Conservation (phyloP, 441 rosid species). For the Adansonia grandidieri region DNA sequence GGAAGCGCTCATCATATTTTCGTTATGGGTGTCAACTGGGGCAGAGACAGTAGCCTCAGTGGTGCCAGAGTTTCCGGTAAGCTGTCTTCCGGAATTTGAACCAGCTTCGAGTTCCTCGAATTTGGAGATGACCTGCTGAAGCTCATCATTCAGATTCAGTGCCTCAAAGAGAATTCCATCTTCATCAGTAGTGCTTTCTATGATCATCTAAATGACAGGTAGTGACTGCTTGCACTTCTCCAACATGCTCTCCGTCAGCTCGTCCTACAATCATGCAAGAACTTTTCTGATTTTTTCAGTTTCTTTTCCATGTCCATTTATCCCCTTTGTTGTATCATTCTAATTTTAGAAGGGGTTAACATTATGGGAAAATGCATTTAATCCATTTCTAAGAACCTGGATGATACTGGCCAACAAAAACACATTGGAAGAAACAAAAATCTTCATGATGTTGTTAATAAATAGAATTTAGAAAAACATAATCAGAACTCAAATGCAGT, state of each 20-base stretch:
- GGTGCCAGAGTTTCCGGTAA: slow-evolving; percentile 27
- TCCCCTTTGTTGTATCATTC: background rate
- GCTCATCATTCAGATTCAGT: slow-evolving; percentile 74
- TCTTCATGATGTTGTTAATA: background rate
- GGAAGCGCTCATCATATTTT: background rate
- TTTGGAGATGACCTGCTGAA: slow-evolving; percentile 57
- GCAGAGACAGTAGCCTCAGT: slow-evolving; percentile 1
- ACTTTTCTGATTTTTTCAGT: slow-evolving; percentile 1
- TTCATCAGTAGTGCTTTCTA: slow-evolving; percentile 74
- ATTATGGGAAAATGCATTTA: background rate
- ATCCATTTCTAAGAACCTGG: background rate
- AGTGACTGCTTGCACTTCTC: slow-evolving; percentile 84
- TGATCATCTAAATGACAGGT: slow-evolving; percentile 66
- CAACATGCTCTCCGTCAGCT: slow-evolving; percentile 67
- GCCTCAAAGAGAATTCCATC: slow-evolving; percentile 87
- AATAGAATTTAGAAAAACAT: background rate
- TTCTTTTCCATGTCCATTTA: background rate
- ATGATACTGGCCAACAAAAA: background rate
- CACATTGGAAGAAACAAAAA: slow-evolving; percentile 10
- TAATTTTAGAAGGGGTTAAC: background rate
- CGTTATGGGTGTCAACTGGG: slow-evolving; percentile 10
- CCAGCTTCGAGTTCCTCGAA: slow-evolving; percentile 50
- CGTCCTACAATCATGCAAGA: slow-evolving; percentile 57
- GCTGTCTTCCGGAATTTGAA: slow-evolving; percentile 30
- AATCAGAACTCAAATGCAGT: slow-evolving; percentile 6